Evolutionary conservation across 2,329 filamentous ascomycete genomes (phyloP).

Genomic region (Rutstroemia sydowiana): DNA sequence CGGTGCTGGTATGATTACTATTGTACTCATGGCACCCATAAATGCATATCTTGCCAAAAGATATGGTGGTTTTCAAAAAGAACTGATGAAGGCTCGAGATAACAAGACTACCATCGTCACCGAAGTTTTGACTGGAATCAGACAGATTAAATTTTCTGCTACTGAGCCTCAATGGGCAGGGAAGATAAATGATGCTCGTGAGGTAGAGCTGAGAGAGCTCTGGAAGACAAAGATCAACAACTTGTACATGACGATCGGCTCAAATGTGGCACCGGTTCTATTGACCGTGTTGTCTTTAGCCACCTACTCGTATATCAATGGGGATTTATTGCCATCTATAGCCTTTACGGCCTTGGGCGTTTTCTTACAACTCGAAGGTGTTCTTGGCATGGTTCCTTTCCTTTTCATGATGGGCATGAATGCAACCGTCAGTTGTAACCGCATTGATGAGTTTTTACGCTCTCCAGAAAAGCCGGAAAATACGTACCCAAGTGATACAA

Average conservation of each 20-base stretch:
- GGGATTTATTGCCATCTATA: constrained; percentile 59
- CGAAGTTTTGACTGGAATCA: constrained; percentile 67
- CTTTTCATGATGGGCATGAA: constrained; percentile 62
- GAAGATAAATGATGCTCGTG: constrained; percentile 57
- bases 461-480: constrained; percentile 53
- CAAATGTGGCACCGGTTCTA: constrained; percentile 64
- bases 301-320: constrained; percentile 57
- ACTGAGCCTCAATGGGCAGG: constrained; percentile 65
- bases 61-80: constrained; percentile 56
- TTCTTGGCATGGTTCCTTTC: constrained; percentile 62
- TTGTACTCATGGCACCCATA: constrained; percentile 55
- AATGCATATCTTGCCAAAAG: constrained; percentile 58
- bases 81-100: constrained; percentile 66
- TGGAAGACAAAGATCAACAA: constrained; percentile 38
- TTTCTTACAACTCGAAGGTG: constrained; percentile 63
- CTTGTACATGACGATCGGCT: constrained; percentile 34
- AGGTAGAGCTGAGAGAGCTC: constrained; percentile 56
- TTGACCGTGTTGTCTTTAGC: constrained; percentile 63
- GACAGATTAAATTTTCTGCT: constrained; percentile 77
- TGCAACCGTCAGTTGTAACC: constrained; percentile 61
- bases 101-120: constrained; percentile 66
- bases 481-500: constrained; percentile 47
- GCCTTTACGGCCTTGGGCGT: constrained; percentile 71
- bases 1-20: constrained; percentile 54
- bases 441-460: constrained; percentile 62